Evolutionary conservation across 169 alveolate genomes (phyloP), one percentile per base, ranked within the genome.

Genomic region (Plasmodium fragile): DNA sequence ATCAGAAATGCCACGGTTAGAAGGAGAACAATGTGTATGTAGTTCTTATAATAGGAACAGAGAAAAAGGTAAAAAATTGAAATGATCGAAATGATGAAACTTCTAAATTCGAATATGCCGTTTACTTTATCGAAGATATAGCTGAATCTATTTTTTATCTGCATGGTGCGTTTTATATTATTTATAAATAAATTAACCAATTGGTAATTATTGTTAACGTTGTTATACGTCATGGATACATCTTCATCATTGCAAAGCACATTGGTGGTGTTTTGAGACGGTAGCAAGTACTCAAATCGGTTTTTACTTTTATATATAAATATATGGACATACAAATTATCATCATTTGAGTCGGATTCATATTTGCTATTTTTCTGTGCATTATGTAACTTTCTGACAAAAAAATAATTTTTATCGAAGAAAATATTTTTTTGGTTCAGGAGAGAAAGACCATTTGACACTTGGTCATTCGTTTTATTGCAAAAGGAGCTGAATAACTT

Each of bases 291-390:
- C 41, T 85, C 93, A 77, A 85, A 85, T 85, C 93, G 32, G 69
- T 85, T 85, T 73, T 85, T 85, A 75, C 93, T 85, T 75, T 85
- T 85, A 85, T 85, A 85, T 73, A 85, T 85, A 85, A 73, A 85
- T 85, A 85, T 49, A 71, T 83, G 92, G 11, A 70, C 82, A 85
- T 85, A 75, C 0, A 85, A 22, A 41, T 18, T 83, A 73, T 75
- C 79, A 73, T 85, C 93, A 52, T 49, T 85, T 11, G 70, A 75
- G 65, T 85, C 80, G 8, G 83, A 18, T 22, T 16, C 53, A 85
- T 75, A 85, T 85, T 11, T 85, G 65, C 71, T 85, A 32, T 30
- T 85, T 53, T 75, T 85, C 18, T 73, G 93, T 34, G 28, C 36
- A 22, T 85, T 85, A 30, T 52, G 65, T 75, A 85, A 53, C 65